Base-by-base conservation (phyloP, 2,329 filamentous ascomycete genomes). In the Diaporthe sp. region DNA sequence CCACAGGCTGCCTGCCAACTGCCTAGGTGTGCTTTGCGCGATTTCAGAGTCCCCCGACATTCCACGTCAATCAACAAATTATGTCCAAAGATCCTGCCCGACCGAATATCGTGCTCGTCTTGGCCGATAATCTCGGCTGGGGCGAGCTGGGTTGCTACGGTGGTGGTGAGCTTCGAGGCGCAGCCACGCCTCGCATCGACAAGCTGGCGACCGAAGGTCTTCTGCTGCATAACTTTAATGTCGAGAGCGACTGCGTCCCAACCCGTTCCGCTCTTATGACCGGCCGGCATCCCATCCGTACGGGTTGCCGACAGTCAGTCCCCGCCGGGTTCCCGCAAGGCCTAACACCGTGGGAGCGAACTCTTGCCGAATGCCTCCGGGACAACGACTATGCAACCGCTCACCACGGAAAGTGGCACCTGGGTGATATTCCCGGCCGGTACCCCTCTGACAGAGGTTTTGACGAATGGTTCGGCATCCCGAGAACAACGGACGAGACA, bases 111-210 rank as follows among this genome's bases (percentile, higher is more conserved):
- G 78, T 82, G 2, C 80, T 84, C n/a, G 79, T 80, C 73, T 76
- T 84, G 0, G 83, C 83, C n/a, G 83, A 84, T 53, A 84, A 84
- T 71, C 81, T 84, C 15, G 83, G 82, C 73, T 84, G 82, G 83
- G 83, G 83, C 19, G 83, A 84, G 62, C 78, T 84, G 5, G 82
- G 81, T 1, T 83, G 81, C 57, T 83, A 84, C 51, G 82, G 83
- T 1, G 82, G 82, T 10, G 82, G 83, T 1, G 57, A 76, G 3
- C 78, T 84, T 4, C 81, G 82, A 1, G 83, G 83, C 7, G 82
- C 82, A 4, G 79, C 81, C 2, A 84, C 82, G 0, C 82, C 82
- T 13, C 77, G 82, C 5, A 84, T 84, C 62, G 82, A 84, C 55
- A 79, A 77, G 22, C 79, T 84, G 9, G 80, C 83, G 4, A 80